These are phyloP conservation scores for Stylosanthes scabra DNA, from an alignment of 331 rosid genomes.

Conservation along the genomic window DNA sequence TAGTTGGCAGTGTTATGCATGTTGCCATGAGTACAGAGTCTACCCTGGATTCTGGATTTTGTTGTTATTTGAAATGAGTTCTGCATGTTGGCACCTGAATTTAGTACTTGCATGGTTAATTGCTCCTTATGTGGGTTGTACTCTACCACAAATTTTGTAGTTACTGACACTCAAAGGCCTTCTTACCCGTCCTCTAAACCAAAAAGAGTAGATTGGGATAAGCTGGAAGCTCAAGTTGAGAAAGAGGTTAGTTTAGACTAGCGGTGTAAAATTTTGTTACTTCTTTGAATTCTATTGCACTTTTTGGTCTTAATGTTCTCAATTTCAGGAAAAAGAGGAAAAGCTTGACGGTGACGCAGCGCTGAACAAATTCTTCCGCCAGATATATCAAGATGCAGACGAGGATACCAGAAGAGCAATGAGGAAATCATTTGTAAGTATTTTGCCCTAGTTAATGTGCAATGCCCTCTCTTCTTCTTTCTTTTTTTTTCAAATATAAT, in stretches of 20 bases:
- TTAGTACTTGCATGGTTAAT: background rate
- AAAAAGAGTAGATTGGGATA: conserved; percentile 71
- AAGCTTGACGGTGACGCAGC: conserved; percentile 94
- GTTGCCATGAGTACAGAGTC: background rate
- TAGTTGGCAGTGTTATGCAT: background rate
- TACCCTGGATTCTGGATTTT: background rate
- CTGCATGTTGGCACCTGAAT: no score
- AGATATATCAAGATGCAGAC: conserved; percentile 80
- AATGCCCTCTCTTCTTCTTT: background rate
- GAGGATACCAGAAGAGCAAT: conserved; percentile 88
- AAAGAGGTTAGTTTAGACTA: conserved; percentile 68
- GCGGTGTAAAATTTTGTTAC: background rate
- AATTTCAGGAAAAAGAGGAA: conserved; percentile 81
- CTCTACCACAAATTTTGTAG: conserved; percentile 43
- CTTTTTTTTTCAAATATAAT: background rate
- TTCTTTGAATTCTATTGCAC: background rate
- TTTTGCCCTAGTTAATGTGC: background rate
- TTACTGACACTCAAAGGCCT: conserved; percentile 51
- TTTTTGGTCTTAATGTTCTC: conserved; percentile 7
- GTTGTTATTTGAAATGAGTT: background rate
- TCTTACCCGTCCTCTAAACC: conserved; percentile 80
- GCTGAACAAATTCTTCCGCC: conserved; percentile 82
- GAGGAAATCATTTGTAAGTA: conserved; percentile 83
- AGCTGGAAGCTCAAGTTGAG: conserved; percentile 83
- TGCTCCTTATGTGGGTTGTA: background rate